A percentile compares a stretch with the other conserved stretches of the same genome.
These are phyloP conservation scores for Vitis rotundifolia DNA, from an alignment of 164 flowering plant species.

Conservation along the genomic window DNA sequence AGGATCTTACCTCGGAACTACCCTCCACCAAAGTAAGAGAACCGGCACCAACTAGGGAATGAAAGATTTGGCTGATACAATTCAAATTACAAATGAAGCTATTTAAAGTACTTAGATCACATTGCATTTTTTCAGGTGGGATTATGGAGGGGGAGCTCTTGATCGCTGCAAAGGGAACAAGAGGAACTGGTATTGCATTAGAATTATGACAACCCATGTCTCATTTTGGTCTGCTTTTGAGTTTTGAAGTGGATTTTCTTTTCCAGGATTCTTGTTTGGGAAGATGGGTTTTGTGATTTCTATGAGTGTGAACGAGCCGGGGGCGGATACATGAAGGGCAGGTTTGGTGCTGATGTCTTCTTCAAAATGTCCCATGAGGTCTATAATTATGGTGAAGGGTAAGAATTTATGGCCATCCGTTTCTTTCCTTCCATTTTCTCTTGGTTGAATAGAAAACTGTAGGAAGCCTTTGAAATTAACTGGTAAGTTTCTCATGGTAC, in stretches of 20 bases:
- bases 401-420: slow-evolving; percentile 8
- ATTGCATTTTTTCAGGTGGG: slow-evolving; percentile 66
- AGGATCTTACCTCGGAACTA: slow-evolving; percentile 72
- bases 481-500: not conserved
- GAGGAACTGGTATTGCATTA: slow-evolving; percentile 68
- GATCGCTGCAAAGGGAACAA: slow-evolving; percentile 78
- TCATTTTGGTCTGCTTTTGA: slow-evolving; percentile 1
- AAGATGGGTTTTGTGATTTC: slow-evolving; percentile 82
- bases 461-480: not conserved
- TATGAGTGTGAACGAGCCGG: slow-evolving; percentile 55
- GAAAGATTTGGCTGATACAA: not conserved
- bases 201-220: slow-evolving; percentile 6
- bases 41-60: not conserved
- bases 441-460: no score
- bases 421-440: not conserved
- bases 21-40: slow-evolving; percentile 78
- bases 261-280: slow-evolving; percentile 87
- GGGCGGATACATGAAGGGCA: slow-evolving; percentile 38
- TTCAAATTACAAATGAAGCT: no score
- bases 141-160: slow-evolving; percentile 60
- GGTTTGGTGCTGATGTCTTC: slow-evolving; percentile 75
- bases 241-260: slow-evolving; percentile 8
- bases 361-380: slow-evolving; percentile 91
- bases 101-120: not conserved
- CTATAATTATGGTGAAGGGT: slow-evolving; percentile 87